Evolutionary conservation across 2,329 filamentous ascomycete species (phyloP).

Genomic region (Fusarium miscanthi): DNA sequence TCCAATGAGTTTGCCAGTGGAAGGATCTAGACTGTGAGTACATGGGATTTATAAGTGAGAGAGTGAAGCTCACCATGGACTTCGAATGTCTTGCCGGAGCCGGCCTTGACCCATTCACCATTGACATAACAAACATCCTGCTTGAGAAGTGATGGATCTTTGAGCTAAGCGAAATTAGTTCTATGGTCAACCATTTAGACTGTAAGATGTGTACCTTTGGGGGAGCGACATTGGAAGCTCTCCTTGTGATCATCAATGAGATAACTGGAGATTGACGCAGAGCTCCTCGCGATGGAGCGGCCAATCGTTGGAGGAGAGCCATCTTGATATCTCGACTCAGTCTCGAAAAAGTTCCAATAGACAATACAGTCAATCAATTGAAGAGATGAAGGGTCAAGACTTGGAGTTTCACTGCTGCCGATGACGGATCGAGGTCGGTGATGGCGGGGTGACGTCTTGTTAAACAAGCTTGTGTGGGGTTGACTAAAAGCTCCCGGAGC

Average conservation of each 20-base stretch:
- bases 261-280: constrained; percentile 48
- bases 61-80: constrained; percentile 68
- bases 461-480: constrained; percentile 40
- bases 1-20: constrained; percentile 83
- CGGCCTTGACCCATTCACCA: constrained; percentile 88
- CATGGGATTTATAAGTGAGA: neutral
- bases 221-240: constrained; percentile 61
- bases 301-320: constrained; percentile 48
- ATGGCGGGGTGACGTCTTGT: constrained; percentile 45
- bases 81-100: constrained; percentile 91
- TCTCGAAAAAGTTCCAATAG: neutral
- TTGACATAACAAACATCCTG: constrained; percentile 86
- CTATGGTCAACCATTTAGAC: neutral
- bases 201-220: constrained; percentile 51
- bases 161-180: constrained; percentile 64
- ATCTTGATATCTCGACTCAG: constrained; percentile 28
- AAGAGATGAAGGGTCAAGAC: neutral
- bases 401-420: neutral
- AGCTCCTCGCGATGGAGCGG: constrained; percentile 42
- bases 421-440: constrained; percentile 18
- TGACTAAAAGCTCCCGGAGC: constrained; percentile 35
- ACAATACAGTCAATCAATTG: neutral
- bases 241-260: constrained; percentile 47
- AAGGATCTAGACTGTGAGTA: constrained; percentile 70
- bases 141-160: constrained; percentile 85